Evolutionary conservation across 139 green algal genomes (phyloP), one percentile per base, ranked within the genome.

Genomic region (Chlorella ohadii): DNA sequence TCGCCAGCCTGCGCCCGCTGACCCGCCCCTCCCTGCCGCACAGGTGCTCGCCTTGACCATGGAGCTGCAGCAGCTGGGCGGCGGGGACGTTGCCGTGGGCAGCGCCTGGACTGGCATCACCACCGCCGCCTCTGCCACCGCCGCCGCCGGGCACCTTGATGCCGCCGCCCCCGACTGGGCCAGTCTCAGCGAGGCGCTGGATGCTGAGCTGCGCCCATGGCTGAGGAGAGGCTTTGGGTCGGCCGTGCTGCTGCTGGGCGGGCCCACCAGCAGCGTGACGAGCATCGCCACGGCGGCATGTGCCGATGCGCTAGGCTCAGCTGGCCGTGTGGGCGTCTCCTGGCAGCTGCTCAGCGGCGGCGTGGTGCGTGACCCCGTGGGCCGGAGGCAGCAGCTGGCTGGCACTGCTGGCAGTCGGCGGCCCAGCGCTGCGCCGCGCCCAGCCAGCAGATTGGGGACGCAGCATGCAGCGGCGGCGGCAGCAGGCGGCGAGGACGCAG

Each of bases 321-420:
- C 36, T n/a, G 27, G 28, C n/a, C 19, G 6, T 23, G 41, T 86
- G 38, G 65, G 72, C 39, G 19, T 86, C 17, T 67, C 44, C 1
- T 86, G 81, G 81, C 65, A 66, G 59, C 68, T 82, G 39, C 44
- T 67, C 28, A 65, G 65, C 31, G 39, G n/a, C n/a, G 63, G 33
- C 17, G 59, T 33, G 36, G 28, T 74, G 15, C 31, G 31, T 0
- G 56, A 31, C 20, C 47, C 31, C 4, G n/a, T 41, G n/a, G 44
- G 44, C 13, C 31, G n/a, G 4, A 27, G 56, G 23, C 25, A 72
- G 11, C 76, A 72, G 34, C 57, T 23, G 23, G 23, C 27, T 2
- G 57, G 20, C n/a, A 19, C n/a, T 28, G 31, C 23, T 15, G 17
- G 16, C 63, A 11, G 9, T 4, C 20, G 41, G 59, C 57, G n/a